These are phyloP conservation scores for Floccularia luteovirens DNA, from an alignment of 768 basidiomycete species.

Conservation along the genomic window DNA sequence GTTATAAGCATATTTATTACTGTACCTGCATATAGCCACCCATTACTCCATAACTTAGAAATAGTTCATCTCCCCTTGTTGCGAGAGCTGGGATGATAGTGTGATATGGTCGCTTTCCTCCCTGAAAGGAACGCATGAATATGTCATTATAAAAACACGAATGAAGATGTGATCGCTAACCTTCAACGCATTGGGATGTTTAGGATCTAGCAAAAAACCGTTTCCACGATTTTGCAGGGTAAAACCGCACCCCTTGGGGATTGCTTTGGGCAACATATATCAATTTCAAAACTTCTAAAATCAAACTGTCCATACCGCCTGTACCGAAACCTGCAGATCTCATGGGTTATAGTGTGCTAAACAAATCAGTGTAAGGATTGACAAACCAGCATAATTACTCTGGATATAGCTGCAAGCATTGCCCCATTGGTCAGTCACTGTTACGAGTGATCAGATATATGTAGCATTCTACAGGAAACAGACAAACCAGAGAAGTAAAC, in stretches of 20 bases:
- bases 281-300: background rate
- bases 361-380: background rate
- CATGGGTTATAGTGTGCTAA: background rate
- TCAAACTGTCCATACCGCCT: slow-evolving; percentile 38
- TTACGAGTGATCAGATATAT: background rate
- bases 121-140: slow-evolving; percentile 24
- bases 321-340: slow-evolving; percentile 73
- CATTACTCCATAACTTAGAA: slow-evolving; percentile 89
- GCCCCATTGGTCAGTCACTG: slow-evolving; percentile 81
- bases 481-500: slow-evolving; percentile 77
- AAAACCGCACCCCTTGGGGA: slow-evolving; percentile 94
- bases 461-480: background rate
- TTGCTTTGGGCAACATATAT: slow-evolving; percentile 34
- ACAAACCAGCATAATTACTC: slow-evolving; percentile 75
- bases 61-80: slow-evolving; percentile 70
- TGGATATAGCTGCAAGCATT: slow-evolving; percentile 88
- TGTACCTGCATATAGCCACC: slow-evolving; percentile 81
- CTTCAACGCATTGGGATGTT: slow-evolving; percentile 80
- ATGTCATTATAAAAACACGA: background rate
- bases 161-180: too few relatives aligned
- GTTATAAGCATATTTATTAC: background rate
- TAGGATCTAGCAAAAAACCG: slow-evolving; percentile 71
- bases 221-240: slow-evolving; percentile 93
- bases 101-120: slow-evolving; percentile 81
- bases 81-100: slow-evolving; percentile 93